phyloP scores from a whole-genome alignment of 73 alveolate genomes.

The Paramecium tetraurelia region DNA sequence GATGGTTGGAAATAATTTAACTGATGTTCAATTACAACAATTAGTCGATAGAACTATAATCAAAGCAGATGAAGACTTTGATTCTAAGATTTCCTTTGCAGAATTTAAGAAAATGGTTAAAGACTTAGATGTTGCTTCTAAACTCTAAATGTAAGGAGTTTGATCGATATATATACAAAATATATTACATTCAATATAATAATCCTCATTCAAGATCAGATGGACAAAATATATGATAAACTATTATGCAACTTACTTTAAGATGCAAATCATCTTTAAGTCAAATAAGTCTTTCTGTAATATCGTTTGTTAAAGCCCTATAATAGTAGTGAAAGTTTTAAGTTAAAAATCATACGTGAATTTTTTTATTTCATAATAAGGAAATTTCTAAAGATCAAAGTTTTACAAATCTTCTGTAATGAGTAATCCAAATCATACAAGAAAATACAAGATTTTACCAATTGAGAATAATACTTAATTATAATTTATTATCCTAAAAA shows the following conservation, averaged over 20 bases:
- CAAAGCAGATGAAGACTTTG: conserved; percentile 96
- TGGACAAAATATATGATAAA: not conserved
- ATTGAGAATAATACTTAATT: not conserved
- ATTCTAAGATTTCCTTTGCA: conserved; percentile 92
- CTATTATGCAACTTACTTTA: not conserved
- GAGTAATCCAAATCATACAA: not conserved
- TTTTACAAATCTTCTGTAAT: not conserved
- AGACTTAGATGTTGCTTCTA: conserved; percentile 84
- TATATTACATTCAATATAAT: not conserved
- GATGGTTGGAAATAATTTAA: conserved; percentile 98
- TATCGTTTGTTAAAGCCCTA: too few species aligned
- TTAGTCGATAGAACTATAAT: conserved; percentile 96
- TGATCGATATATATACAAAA: not conserved
- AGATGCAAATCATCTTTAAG: not conserved
- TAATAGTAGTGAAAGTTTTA: too few species aligned
- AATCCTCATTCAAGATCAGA: not conserved
- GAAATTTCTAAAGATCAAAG: not conserved
- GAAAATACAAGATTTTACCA: not conserved
- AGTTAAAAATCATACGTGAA: not conserved
- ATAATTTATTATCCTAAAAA: not conserved
- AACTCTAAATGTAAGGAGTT: conserved; percentile 60
- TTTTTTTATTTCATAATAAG: not conserved
- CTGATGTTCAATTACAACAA: conserved; percentile 95
- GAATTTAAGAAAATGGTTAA: conserved; percentile 94
- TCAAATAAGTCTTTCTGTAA: not conserved